These are phyloP conservation scores for Pestalotiopsis fici DNA, from an alignment of 2,329 filamentous ascomycete species.

Conservation along the genomic window DNA sequence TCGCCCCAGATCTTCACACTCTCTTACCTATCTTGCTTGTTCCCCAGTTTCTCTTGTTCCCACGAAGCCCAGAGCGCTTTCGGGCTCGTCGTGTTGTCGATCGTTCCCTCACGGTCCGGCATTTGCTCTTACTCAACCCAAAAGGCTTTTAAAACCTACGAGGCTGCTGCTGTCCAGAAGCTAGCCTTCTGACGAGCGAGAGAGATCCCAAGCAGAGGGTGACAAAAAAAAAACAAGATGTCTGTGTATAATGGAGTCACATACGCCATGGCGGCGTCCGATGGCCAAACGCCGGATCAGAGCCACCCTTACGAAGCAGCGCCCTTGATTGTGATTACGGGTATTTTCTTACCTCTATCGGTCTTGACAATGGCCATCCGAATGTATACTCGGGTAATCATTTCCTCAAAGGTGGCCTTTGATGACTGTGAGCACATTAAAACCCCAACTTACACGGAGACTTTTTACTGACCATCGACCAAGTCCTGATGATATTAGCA, in stretches of 20 bases:
- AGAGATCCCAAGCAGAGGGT: not conserved
- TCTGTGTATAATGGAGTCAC: slow-evolving; percentile 15
- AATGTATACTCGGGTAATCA: slow-evolving; percentile 15
- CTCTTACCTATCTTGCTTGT: not conserved
- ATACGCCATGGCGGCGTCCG: slow-evolving; percentile 15
- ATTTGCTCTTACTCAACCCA: not conserved
- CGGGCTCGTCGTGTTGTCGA: not conserved
- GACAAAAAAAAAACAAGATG: slow-evolving; percentile 8
- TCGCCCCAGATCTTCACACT: not conserved
- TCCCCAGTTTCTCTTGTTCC: not conserved
- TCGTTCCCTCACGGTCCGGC: not conserved
- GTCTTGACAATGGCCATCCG: slow-evolving; percentile 13
- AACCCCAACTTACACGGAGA: not conserved
- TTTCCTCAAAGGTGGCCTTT: slow-evolving; percentile 14
- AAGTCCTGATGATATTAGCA: slow-evolving; percentile 14
- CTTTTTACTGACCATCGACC: not conserved
- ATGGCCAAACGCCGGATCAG: slow-evolving; percentile 12
- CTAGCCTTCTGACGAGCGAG: not conserved
- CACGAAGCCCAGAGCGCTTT: not conserved
- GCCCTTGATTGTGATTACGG: slow-evolving; percentile 11
- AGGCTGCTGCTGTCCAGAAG: not conserved
- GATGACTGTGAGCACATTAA: slow-evolving; percentile 17
- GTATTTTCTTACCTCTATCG: slow-evolving; percentile 16
- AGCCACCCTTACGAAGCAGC: slow-evolving; percentile 9
- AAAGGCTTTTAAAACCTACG: not conserved